phyloP scores from a whole-genome alignment of 1,139 yeast genomes.

The Nematodospora anomalae region DNA sequence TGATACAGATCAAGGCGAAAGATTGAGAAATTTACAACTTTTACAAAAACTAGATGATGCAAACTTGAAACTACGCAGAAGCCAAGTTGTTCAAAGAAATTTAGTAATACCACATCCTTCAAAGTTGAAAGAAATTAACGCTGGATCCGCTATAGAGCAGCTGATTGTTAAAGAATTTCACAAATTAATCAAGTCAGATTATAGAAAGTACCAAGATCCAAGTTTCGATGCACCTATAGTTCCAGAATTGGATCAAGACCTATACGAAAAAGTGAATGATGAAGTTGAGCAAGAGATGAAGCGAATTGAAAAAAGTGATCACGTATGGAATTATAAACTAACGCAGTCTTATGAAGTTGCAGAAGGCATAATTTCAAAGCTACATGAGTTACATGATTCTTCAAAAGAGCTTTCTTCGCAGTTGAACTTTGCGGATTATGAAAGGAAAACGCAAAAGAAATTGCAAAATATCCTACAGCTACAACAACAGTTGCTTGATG shows the following conservation, averaged over 20 bases:
- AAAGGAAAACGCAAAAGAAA: constrained; percentile 1
- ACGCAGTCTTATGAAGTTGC: constrained; percentile 9
- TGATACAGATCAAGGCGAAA: constrained; percentile 23
- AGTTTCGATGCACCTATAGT: constrained; percentile 23
- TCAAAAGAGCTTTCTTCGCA: neutral
- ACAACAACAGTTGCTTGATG: constrained; percentile 3
- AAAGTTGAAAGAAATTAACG: constrained; percentile 9
- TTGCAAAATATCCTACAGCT: neutral
- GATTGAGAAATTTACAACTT: constrained; percentile 24
- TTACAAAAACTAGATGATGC: constrained; percentile 29
- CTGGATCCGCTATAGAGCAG: constrained; percentile 17
- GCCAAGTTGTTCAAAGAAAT: constrained; percentile 51
- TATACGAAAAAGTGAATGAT: constrained; percentile 23
- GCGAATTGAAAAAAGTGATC: neutral
- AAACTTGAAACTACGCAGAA: constrained; percentile 35
- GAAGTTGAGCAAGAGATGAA: constrained; percentile 29
- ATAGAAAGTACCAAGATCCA: constrained; percentile 31
- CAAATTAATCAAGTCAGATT: constrained; percentile 50
- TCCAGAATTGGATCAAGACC: constrained; percentile 44
- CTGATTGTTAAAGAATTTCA: constrained; percentile 39
- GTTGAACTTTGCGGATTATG: constrained; percentile 1
- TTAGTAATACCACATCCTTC: constrained; percentile 51
- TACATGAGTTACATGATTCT: constrained; percentile 11
- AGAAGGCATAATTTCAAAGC: constrained; percentile 6
- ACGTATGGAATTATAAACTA: constrained; percentile 4